A percentile compares a stretch with the other conserved stretches of the same genome.
These are phyloP conservation scores for Fusarium begoniae DNA, from an alignment of 2,329 filamentous ascomycete species.

Conservation along the genomic window DNA sequence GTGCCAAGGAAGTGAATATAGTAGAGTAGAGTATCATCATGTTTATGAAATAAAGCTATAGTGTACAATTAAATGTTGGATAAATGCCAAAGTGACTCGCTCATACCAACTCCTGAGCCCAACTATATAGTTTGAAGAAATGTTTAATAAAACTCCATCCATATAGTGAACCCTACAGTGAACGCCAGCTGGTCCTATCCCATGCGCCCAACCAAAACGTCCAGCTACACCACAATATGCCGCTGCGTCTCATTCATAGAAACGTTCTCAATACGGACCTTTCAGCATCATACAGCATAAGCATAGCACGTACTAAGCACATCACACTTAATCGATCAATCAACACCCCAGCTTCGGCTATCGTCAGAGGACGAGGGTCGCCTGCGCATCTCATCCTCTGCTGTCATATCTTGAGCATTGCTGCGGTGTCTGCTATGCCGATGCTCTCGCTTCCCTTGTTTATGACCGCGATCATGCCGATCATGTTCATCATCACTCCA, in stretches of 20 bases:
- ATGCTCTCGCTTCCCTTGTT: slow-evolving; percentile 10
- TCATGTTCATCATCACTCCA: slow-evolving; percentile 64
- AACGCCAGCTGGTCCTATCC: slow-evolving; percentile 22
- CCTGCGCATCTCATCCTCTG: slow-evolving; percentile 13
- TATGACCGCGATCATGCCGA: slow-evolving; percentile 20
- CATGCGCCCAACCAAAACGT: slow-evolving; percentile 22
- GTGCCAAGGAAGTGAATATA: not conserved
- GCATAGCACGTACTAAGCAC: not conserved
- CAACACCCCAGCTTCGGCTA: slow-evolving; percentile 41
- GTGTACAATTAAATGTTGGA: slow-evolving; percentile 18
- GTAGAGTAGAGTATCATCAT: slow-evolving; percentile 4
- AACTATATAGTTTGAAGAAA: slow-evolving; percentile 3
- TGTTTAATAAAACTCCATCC: slow-evolving; percentile 16
- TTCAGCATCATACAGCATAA: not conserved
- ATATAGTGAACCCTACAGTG: slow-evolving; percentile 19
- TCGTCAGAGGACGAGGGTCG: slow-evolving; percentile 35
- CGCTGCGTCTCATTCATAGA: not conserved
- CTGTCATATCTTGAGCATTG: not conserved
- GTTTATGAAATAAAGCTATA: slow-evolving; percentile 6
- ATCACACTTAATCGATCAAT: slow-evolving; percentile 17
- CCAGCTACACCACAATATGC: not conserved
- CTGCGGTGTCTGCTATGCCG: slow-evolving; percentile 20
- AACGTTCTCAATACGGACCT: not conserved
- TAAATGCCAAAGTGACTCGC: slow-evolving; percentile 1
- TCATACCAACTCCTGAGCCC: not conserved